Percentiles rank a stretch among this genome's conserved stretches.
Evolutionary conservation across 2,329 filamentous ascomycete genomes (phyloP).

Genomic region (Exophiala sp.): DNA sequence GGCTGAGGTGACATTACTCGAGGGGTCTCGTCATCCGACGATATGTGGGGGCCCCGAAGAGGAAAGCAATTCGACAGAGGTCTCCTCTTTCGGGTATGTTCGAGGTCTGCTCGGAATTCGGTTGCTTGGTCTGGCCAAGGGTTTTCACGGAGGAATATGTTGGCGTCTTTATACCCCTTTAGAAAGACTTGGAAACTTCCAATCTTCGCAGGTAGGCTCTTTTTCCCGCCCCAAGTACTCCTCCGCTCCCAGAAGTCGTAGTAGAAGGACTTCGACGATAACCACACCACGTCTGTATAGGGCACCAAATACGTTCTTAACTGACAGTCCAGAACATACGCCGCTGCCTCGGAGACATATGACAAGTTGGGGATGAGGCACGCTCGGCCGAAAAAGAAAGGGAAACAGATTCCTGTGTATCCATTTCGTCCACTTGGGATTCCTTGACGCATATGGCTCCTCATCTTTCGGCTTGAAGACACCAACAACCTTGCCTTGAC

Average conservation of each 20-base stretch:
- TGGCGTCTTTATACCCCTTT: conserved; percentile 95
- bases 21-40: conserved; percentile 52
- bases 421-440: conserved; percentile 99
- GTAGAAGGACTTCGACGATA: conserved; percentile 95
- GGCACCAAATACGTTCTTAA: conserved; percentile 87
- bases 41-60: conserved; percentile 47
- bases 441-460: conserved; percentile 92
- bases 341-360: conserved; percentile 95
- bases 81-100: conserved; percentile 61
- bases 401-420: conserved; percentile 95
- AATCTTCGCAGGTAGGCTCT: conserved; percentile 77
- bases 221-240: conserved; percentile 80
- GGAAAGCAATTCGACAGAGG: conserved; percentile 81
- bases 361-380: conserved; percentile 96
- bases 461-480: conserved; percentile 99
- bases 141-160: conserved; percentile 86
- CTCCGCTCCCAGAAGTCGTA: conserved; percentile 97
- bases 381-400: conserved; percentile 91
- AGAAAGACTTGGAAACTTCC: conserved; percentile 97
- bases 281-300: conserved; percentile 88
- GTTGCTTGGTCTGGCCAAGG: conserved; percentile 87
- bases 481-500: conserved; percentile 86
- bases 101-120: conserved; percentile 63
- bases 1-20: conserved; percentile 39
- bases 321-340: conserved; percentile 88